Evolutionary conservation across 352 stramenopile genomes (phyloP).

Genomic region (Phytophthora tentaculata): DNA sequence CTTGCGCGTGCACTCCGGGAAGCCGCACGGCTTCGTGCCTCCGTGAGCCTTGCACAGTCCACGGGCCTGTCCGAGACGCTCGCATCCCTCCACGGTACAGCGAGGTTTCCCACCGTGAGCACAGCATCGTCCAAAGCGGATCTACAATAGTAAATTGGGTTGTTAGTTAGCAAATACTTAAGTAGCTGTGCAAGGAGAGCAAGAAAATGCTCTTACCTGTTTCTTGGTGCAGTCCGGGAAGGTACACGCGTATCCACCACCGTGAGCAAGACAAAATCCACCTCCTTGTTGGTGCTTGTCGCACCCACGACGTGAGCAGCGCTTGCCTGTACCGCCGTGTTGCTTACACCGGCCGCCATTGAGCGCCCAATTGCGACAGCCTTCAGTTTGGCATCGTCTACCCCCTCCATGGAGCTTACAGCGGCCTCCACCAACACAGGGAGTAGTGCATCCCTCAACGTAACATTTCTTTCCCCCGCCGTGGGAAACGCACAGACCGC

Average conservation of each 20-base stretch:
- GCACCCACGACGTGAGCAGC: slow-evolving; percentile 67
- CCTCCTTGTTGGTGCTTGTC: slow-evolving; percentile 85
- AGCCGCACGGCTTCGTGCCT: slow-evolving; percentile 69
- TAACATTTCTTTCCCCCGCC: slow-evolving; percentile 87
- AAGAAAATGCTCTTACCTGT: slow-evolving; percentile 45
- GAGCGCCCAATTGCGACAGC: slow-evolving; percentile 69
- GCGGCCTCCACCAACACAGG: slow-evolving; percentile 72
- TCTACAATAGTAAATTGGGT: slow-evolving; percentile 30
- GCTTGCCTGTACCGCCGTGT: slow-evolving; percentile 72
- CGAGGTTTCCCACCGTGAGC: slow-evolving; percentile 77
- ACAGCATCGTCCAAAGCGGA: slow-evolving; percentile 76
- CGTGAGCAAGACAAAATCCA: slow-evolving; percentile 76
- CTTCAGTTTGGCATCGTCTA: slow-evolving; percentile 51
- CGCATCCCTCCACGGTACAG: slow-evolving; percentile 70
- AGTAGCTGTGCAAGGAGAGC: neutral
- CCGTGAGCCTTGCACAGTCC: slow-evolving; percentile 86
- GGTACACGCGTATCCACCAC: slow-evolving; percentile 72
- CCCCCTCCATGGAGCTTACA: slow-evolving; percentile 78
- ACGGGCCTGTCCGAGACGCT: slow-evolving; percentile 65
- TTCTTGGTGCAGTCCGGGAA: slow-evolving; percentile 82
- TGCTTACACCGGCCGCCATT: slow-evolving; percentile 78
- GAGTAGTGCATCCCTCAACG: slow-evolving; percentile 64
- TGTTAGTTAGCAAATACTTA: slow-evolving; percentile 11
- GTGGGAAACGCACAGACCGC: slow-evolving; percentile 77
- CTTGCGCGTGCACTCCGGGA: slow-evolving; percentile 64